Evolutionary conservation across 495 filamentous ascomycete species (phyloP).

Genomic region (Aspergillus ostianus): DNA sequence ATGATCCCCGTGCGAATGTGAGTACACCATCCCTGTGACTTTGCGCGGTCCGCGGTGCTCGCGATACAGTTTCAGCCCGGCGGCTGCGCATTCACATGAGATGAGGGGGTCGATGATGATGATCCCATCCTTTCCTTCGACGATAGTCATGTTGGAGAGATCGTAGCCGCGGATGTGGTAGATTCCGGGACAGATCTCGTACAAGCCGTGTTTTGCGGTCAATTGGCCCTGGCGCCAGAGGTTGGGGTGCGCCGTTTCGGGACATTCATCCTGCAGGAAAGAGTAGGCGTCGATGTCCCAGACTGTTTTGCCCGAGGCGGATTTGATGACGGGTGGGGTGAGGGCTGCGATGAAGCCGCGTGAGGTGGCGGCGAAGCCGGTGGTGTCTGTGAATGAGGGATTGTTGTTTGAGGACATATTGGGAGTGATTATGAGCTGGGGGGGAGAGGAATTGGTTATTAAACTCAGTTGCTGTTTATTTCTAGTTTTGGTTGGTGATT

Average conservation of each 20-base stretch:
- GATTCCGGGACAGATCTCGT: conserved; percentile 22
- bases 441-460: too few species aligned
- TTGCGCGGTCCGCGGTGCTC: conserved; percentile 16
- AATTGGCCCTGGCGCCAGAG: conserved; percentile 27
- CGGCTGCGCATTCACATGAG: conserved; percentile 16
- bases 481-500: too few species aligned
- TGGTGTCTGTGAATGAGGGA: conserved; percentile 1
- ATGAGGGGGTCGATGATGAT: conserved; percentile 28
- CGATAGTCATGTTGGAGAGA: conserved; percentile 26
- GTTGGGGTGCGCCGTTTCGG: conserved; percentile 22
- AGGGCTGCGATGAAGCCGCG: conserved; percentile 20
- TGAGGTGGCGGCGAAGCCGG: conserved; percentile 20
- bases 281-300: conserved; percentile 25
- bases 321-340: conserved; percentile 13
- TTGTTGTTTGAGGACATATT: neutral
- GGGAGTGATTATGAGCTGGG: too few species aligned
- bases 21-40: conserved; percentile 26
- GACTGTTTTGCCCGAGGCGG: conserved; percentile 8
- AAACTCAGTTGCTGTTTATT: too few species aligned
- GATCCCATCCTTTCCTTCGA: conserved; percentile 24
- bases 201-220: conserved; percentile 19
- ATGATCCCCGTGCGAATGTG: conserved; percentile 30
- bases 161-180: conserved; percentile 30
- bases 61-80: conserved; percentile 21
- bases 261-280: conserved; percentile 20